Percentiles rank a stretch among this genome's conserved stretches.
These are phyloP conservation scores for Hypoxylon crocopeplum DNA, from an alignment of 495 filamentous ascomycete species.

Conservation along the genomic window DNA sequence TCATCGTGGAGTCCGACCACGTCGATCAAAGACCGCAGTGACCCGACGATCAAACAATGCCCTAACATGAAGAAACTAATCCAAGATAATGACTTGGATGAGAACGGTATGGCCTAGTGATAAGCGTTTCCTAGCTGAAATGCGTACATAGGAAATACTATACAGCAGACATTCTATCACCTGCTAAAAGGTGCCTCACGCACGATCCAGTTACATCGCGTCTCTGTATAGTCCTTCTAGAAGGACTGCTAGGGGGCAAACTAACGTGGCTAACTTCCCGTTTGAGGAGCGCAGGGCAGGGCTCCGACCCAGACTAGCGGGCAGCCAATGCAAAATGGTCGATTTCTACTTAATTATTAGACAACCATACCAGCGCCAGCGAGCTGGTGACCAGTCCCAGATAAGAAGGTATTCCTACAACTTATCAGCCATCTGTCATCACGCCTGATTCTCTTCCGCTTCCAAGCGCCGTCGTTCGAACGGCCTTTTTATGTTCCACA, in stretches of 20 bases:
- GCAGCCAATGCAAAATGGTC: neutral
- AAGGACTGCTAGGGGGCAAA: constrained; percentile 11
- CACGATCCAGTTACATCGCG: constrained; percentile 26
- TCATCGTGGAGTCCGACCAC: constrained; percentile 4
- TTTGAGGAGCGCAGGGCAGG: constrained; percentile 1
- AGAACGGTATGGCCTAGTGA: neutral
- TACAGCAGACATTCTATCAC: neutral
- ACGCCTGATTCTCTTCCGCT: neutral
- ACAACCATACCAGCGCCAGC: constrained; percentile 4
- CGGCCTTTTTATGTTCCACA: constrained; percentile 2
- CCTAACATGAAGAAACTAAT: neutral
- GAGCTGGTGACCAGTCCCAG: constrained; percentile 18
- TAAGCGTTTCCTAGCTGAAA: neutral
- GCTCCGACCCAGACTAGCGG: neutral
- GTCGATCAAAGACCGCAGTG: neutral
- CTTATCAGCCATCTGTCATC: neutral
- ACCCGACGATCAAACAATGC: constrained; percentile 1
- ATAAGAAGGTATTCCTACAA: constrained; percentile 27
- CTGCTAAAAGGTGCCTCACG: neutral
- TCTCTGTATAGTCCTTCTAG: constrained; percentile 13
- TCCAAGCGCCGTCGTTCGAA: neutral
- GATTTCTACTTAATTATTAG: neutral
- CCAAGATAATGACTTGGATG: neutral
- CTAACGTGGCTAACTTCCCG: neutral
- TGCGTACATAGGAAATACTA: neutral